Conservation (phyloP, 306 rosid genomes). For the Malus domestica region ASM211411v1 NC_041802.1:1678001-1678500, state of each 20-base stretch:
- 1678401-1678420: not conserved
- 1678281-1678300: not conserved
- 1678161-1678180: slow-evolving; percentile 93
- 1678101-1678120: slow-evolving; percentile 85
- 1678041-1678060: slow-evolving; percentile 63
- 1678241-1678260: not conserved
- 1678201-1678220: slow-evolving; percentile 77
- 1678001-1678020: slow-evolving; percentile 70
- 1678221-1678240: not conserved
- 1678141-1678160: slow-evolving; percentile 85
- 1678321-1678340: slow-evolving; percentile 93
- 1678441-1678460: not conserved
- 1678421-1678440: not conserved
- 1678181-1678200: slow-evolving; percentile 75
- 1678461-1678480: not conserved
- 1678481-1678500: not conserved
- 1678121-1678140: slow-evolving; percentile 72
- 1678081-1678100: slow-evolving; percentile 59
- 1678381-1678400: slow-evolving; percentile 65
- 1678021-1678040: slow-evolving; percentile 49
- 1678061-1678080: slow-evolving; percentile 55
- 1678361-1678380: slow-evolving; percentile 74
- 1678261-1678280: not conserved
- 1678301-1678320: slow-evolving; percentile 76
- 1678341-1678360: slow-evolving; percentile 67